Conservation (phyloP, 768 basidiomycete genomes). For the Solioccasus polychromus region DNA sequence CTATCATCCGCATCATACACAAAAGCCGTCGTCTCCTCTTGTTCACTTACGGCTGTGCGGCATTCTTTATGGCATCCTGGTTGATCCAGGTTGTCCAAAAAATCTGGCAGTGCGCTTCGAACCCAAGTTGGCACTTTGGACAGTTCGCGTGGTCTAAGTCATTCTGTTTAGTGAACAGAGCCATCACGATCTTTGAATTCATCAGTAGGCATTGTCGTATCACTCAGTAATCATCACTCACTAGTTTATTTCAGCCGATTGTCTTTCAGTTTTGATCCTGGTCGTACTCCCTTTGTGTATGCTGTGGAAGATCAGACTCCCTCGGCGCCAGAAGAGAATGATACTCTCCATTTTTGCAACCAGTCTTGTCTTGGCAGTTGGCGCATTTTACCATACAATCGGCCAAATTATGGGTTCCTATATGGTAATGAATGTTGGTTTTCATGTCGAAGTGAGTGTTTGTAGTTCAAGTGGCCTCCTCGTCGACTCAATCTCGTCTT, state of each 20-base stretch:
- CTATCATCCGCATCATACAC: conserved; percentile 13
- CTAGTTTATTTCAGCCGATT: conserved; percentile 5
- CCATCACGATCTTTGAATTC: conserved; percentile 4
- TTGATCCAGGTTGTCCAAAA: not conserved
- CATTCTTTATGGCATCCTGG: not conserved
- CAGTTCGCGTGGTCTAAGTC: not conserved
- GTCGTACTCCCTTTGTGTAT: conserved; percentile 13
- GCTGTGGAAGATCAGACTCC: conserved; percentile 18
- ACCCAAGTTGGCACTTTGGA: conserved; percentile 4
- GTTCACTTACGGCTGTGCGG: not conserved
- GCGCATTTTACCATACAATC: conserved; percentile 4
- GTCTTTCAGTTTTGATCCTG: conserved; percentile 5
- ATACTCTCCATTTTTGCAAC: conserved; percentile 17
- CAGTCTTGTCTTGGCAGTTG: conserved; percentile 13
- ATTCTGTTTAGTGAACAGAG: not conserved
- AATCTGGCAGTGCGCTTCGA: conserved; percentile 5
- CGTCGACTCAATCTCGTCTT: not conserved
- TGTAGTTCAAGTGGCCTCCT: not conserved
- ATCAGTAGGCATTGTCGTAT: not conserved
- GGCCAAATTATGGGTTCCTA: not conserved
- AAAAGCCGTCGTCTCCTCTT: not conserved
- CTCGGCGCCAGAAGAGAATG: conserved; percentile 13
- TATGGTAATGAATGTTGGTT: not conserved
- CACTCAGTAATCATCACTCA: not conserved
- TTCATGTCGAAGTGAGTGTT: conserved; percentile 4